A percentile compares a stretch with the other conserved stretches of the same genome.
These are phyloP conservation scores for Lagenidium giganteum DNA, from an alignment of 352 stramenopile species.

Conservation along the genomic window DNA sequence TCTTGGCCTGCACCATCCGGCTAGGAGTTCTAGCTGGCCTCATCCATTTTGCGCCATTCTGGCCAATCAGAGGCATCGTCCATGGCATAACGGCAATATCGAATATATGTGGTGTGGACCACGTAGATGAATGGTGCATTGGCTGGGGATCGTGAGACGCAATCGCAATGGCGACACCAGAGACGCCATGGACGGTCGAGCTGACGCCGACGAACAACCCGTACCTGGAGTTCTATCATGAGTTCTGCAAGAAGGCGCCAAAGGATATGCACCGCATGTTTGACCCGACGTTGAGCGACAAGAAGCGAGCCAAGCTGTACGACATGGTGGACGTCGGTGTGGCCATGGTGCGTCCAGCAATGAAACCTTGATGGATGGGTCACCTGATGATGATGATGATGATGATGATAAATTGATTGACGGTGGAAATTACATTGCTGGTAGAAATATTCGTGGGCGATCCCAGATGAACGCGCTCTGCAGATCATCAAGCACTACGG, in stretches of 20 bases:
- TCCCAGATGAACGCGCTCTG: slow-evolving; percentile 83
- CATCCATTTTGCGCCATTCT: too few species aligned
- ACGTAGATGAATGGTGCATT: too few species aligned
- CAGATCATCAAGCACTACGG: slow-evolving; percentile 89
- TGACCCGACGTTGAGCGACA: slow-evolving; percentile 60
- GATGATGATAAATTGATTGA: neutral
- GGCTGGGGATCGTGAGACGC: too few species aligned
- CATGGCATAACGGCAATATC: too few species aligned
- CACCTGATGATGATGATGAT: neutral
- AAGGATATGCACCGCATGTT: slow-evolving; percentile 71
- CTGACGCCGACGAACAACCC: slow-evolving; percentile 68
- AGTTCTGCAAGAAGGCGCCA: slow-evolving; percentile 47
- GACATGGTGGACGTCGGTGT: slow-evolving; percentile 68
- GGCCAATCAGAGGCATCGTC: too few species aligned
- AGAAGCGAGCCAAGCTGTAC: slow-evolving; percentile 63
- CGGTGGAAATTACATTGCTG: neutral
- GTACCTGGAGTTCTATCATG: slow-evolving; percentile 77
- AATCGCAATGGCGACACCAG: slow-evolving; percentile 4
- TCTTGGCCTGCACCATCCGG: too few species aligned
- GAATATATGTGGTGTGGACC: too few species aligned
- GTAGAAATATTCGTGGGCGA: slow-evolving; percentile 91
- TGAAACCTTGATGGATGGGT: neutral
- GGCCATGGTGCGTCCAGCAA: slow-evolving; percentile 51
- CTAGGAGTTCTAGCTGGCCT: too few species aligned
- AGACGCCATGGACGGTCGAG: slow-evolving; percentile 24